Evolutionary conservation across 768 basidiomycete genomes (phyloP), one percentile per base, ranked within the genome.

Genomic region (Tylopilus sp.): DNA sequence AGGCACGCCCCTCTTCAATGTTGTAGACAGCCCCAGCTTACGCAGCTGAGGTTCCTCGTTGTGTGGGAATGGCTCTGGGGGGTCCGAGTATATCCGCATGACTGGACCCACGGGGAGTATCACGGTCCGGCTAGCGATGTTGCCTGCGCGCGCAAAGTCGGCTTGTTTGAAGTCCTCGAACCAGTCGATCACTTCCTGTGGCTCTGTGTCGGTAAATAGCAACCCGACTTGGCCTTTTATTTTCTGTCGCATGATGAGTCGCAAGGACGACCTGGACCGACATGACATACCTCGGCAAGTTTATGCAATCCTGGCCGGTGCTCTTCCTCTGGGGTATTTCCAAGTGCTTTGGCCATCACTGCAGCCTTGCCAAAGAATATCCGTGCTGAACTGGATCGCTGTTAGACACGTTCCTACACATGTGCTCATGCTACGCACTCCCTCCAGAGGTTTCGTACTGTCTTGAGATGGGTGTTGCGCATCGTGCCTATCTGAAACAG

Each of bases 31-130:
- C 8, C 97, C 97, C 31, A 98, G 80, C 68, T 90, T 91, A 49
- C 97, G 84, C 47, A 99, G 77, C 66, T 98, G 95, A 20, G 95
- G 94, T 56, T 99, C 97, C 74, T 98, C 93, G 61, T 93, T 94
- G 69, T 98, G 94, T 33, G 97, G 93, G 70, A 98, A 95, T 3
- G 91, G 88, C 58, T 94, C 86, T 35, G 87, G 81, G 0, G 87
- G 88, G 56, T 88, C 85, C 3, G 88, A 86, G 65, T 88, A 78
- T 39, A 78, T 79, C 55, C 82, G 80, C 85, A 94, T 80, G 48
- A 98, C 82, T 20, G 95, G 91, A 31, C 95, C 95, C 52, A 72
- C 80, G 15, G 93, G 88, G 17, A 99, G 75, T 28, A 77, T 73
- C 50, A 97, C 80, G 0, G 87, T 86, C 53, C 83, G 78, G 41